Conservation (phyloP, 78 protist species). For the Dictyostelium intermedium region DNA sequence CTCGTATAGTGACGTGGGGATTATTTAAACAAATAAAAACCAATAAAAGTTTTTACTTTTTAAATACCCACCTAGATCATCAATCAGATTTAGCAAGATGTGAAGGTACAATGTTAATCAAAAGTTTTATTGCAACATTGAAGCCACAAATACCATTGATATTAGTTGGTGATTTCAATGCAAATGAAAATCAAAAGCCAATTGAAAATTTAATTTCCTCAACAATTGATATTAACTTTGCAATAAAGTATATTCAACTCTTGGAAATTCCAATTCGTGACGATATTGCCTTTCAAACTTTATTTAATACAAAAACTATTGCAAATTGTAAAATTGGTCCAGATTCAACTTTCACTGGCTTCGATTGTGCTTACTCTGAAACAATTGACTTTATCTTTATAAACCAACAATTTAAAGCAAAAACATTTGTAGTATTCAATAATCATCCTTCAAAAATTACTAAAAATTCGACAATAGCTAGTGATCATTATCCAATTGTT, state of each 20-base stretch:
- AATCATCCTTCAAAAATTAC: background rate
- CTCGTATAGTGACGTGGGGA: conserved; percentile 32
- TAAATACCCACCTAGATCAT: conserved; percentile 61
- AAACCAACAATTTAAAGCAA: background rate
- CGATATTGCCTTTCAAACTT: background rate
- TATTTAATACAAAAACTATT: background rate
- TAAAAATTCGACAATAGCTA: background rate
- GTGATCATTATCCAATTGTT: conserved; percentile 40
- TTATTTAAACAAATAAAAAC: background rate
- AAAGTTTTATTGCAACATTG: conserved; percentile 12
- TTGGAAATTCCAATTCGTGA: conserved; percentile 1
- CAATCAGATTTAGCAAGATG: background rate
- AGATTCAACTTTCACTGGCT: conserved; percentile 44
- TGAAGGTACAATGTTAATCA: conserved; percentile 44
- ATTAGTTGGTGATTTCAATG: conserved; percentile 42
- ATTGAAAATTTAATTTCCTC: background rate
- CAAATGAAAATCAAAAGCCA: background rate
- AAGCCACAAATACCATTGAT: background rate
- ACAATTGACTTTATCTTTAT: conserved; percentile 21
- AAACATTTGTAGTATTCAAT: background rate
- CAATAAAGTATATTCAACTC: background rate
- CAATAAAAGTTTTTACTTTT: background rate
- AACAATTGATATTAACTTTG: background rate
- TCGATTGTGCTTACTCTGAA: background rate
- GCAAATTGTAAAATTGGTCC: conserved; percentile 38